Conservation (phyloP, 1,284 basidiomycete species). For the Tilletia caries region DNA sequence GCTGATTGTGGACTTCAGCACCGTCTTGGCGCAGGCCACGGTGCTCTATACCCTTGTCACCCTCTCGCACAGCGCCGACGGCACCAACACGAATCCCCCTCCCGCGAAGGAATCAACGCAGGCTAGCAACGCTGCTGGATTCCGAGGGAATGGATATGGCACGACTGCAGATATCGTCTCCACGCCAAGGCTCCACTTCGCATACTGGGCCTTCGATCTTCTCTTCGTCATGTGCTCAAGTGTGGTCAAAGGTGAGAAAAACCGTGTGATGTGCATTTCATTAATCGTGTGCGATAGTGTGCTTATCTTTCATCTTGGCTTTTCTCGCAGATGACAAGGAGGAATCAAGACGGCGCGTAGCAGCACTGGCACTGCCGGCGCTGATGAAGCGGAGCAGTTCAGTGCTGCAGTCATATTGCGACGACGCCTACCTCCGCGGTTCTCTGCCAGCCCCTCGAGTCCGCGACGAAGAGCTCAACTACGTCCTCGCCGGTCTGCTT, state of each 20-base stretch:
- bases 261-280: conserved; percentile 24
- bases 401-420: conserved; percentile 70
- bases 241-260: not conserved
- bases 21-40: conserved; percentile 72
- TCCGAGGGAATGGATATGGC: conserved; percentile 57
- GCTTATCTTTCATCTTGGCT: not conserved
- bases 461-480: conserved; percentile 83
- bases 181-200: conserved; percentile 74
- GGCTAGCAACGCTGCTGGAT: conserved; percentile 30
- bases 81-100: not conserved
- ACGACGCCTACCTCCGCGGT: conserved; percentile 76
- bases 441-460: conserved; percentile 57
- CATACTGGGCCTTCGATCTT: conserved; percentile 90
- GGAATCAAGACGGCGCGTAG: conserved; percentile 64
- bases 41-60: conserved; percentile 62
- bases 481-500: conserved; percentile 73
- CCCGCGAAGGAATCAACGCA: conserved; percentile 31
- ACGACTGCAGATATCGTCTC: conserved; percentile 60
- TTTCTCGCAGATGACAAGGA: conserved; percentile 46
- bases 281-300: no score
- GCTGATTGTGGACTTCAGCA: conserved; percentile 68
- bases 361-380: conserved; percentile 67
- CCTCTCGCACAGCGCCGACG: conserved; percentile 26
- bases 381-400: conserved; percentile 70
- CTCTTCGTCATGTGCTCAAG: conserved; percentile 75